phyloP scores from a whole-genome alignment of 163 green algal genomes.

The Smithsoniella earleae region DNA sequence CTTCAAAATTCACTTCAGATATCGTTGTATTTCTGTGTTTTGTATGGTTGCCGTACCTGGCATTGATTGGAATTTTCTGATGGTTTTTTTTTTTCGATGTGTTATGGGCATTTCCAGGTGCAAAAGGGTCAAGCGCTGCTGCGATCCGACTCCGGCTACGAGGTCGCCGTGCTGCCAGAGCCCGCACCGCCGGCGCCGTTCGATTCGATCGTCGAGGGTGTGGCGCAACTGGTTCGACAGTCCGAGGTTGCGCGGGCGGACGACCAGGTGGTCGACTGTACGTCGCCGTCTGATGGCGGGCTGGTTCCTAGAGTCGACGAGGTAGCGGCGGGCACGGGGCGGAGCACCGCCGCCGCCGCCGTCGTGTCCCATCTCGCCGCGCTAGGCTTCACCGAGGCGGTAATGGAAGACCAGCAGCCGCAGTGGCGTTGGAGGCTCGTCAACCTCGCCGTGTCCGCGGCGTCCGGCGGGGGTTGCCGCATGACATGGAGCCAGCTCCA shows the following conservation, averaged over 20 bases:
- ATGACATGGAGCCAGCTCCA: constrained; percentile 23
- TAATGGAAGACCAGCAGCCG: background rate
- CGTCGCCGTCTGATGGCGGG: background rate
- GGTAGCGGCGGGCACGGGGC: background rate
- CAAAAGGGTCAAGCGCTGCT: background rate
- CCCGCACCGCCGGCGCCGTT: background rate
- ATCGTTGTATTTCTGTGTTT: no score
- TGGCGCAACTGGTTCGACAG: background rate
- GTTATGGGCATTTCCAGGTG: no score
- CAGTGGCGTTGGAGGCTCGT: constrained; percentile 19
- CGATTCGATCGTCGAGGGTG: background rate
- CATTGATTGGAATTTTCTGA: no score
- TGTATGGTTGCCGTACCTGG: no score
- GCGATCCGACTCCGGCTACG: constrained; percentile 14
- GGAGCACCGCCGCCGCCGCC: background rate
- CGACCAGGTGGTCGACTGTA: no score
- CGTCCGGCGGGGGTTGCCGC: constrained; percentile 1
- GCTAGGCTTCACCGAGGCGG: constrained; percentile 20
- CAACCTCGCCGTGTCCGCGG: constrained; percentile 8
- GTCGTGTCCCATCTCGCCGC: background rate
- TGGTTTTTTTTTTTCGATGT: no score
- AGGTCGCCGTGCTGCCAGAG: constrained; percentile 25
- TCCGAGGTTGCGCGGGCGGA: no score
- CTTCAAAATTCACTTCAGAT: no score
- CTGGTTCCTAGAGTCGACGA: background rate